phyloP scores from a whole-genome alignment of 345 rosid species.

The Capsella bursapastoris region DNA sequence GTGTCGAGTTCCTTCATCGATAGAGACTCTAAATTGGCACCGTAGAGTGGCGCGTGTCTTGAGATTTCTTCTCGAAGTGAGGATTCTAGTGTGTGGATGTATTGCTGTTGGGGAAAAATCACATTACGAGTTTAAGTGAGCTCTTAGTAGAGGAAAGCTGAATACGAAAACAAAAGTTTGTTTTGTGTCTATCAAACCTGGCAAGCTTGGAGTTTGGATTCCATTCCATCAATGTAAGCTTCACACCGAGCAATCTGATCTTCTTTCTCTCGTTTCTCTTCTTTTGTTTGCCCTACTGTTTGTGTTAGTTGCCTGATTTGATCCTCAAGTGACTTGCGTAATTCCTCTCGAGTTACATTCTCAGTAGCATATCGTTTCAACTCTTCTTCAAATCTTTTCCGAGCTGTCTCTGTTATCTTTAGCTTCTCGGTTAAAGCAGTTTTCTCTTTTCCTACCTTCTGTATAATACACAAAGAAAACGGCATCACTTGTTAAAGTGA shows the following conservation, averaged over 20 bases:
- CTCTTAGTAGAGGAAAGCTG: not conserved
- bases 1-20: constrained; percentile 94
- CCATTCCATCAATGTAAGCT: constrained; percentile 95
- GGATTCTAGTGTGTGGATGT: constrained; percentile 71
- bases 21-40: constrained; percentile 88
- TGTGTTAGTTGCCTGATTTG: constrained; percentile 82
- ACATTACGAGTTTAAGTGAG: constrained; percentile 25
- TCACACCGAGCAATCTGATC: constrained; percentile 93
- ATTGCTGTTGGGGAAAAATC: constrained; percentile 63
- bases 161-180: too few relatives aligned
- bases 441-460: constrained; percentile 96
- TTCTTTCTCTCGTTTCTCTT: constrained; percentile 92
- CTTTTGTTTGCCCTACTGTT: constrained; percentile 92
- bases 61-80: constrained; percentile 90
- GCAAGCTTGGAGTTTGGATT: constrained; percentile 81
- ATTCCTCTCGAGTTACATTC: constrained; percentile 82
- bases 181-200: constrained; percentile 58
- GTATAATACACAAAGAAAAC: constrained; percentile 42
- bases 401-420: constrained; percentile 83
- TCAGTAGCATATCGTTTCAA: constrained; percentile 84
- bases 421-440: constrained; percentile 88
- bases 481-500: constrained; percentile 24
- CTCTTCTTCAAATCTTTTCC: constrained; percentile 94
- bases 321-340: constrained; percentile 87
- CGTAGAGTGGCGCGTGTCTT: constrained; percentile 92